Evolutionary conservation across 805 yeast species (phyloP).

Genomic region (Sungouiozyma ichnusensis): DNA sequence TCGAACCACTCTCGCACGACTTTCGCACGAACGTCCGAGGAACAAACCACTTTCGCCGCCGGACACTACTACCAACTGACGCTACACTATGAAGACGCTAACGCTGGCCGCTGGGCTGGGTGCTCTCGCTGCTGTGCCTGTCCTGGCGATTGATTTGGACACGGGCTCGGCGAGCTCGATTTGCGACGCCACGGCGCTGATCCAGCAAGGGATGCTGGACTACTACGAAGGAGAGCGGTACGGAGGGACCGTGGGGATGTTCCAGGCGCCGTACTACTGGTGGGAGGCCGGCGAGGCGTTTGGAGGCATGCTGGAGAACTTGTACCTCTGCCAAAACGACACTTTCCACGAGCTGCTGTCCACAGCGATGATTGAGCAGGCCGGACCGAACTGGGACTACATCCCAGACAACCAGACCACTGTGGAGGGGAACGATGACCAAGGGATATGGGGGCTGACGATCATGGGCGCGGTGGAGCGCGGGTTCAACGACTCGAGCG

Average conservation of each 20-base stretch:
- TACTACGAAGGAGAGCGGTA: conserved; percentile 50
- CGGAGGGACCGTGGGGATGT: conserved; percentile 68
- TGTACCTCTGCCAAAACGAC: conserved; percentile 58
- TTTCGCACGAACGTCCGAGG: no score
- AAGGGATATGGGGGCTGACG: conserved; percentile 59
- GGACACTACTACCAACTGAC: no score
- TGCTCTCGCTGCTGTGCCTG: not conserved
- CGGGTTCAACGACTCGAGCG: conserved; percentile 40
- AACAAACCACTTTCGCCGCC: no score
- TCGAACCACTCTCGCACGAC: no score
- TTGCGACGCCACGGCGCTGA: conserved; percentile 42
- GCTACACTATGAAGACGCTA: no score
- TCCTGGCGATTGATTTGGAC: conserved; percentile 33
- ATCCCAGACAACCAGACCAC: conserved; percentile 53
- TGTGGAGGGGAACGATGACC: conserved; percentile 67
- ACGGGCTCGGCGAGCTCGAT: conserved; percentile 36
- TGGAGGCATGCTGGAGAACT: conserved; percentile 57
- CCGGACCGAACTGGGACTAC: conserved; percentile 40
- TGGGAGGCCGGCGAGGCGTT: conserved; percentile 86
- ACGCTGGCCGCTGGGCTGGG: not conserved
- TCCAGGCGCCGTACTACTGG: conserved; percentile 67
- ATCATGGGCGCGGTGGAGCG: conserved; percentile 53
- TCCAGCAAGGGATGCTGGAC: conserved; percentile 54
- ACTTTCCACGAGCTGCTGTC: conserved; percentile 48
- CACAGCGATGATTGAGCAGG: conserved; percentile 38